Conservation (phyloP, 352 stramenopile genomes). For the Phytophthora hibernalis region DNA sequence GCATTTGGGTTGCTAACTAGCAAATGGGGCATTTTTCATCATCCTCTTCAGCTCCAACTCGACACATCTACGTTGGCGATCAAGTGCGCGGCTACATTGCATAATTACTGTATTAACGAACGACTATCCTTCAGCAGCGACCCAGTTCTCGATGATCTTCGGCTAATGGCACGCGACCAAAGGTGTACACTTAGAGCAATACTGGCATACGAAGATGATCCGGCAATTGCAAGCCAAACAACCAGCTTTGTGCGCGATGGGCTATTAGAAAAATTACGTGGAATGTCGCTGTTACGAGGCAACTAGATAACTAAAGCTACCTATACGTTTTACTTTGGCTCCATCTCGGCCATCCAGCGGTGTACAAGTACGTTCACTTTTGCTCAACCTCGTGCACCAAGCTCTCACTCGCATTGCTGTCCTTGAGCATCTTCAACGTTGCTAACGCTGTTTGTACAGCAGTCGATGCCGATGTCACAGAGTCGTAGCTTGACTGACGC, state of each 20-base stretch:
- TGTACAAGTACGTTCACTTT: neutral
- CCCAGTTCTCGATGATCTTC: neutral
- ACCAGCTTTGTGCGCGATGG: neutral
- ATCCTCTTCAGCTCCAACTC: neutral
- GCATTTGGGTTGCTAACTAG: neutral
- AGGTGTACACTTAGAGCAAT: neutral
- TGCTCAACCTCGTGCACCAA: neutral
- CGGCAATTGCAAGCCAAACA: neutral
- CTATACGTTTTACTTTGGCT: neutral
- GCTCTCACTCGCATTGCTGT: neutral
- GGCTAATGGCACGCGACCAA: neutral
- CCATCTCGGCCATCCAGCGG: neutral
- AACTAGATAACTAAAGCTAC: neutral
- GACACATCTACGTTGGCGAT: neutral
- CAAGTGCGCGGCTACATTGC: neutral
- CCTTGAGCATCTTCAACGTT: conserved; percentile 9
- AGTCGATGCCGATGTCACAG: neutral
- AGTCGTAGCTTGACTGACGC: conserved; percentile 1
- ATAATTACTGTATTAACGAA: conserved; percentile 1
- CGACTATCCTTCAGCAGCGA: neutral
- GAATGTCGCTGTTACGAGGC: neutral
- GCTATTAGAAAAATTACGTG: neutral
- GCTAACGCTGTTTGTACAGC: conserved; percentile 3
- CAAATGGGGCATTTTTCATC: neutral
- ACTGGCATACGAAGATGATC: neutral